These are phyloP conservation scores for Paramecium sexaurelia DNA, from an alignment of 73 alveolate genomes.

Conservation along the genomic window DNA sequence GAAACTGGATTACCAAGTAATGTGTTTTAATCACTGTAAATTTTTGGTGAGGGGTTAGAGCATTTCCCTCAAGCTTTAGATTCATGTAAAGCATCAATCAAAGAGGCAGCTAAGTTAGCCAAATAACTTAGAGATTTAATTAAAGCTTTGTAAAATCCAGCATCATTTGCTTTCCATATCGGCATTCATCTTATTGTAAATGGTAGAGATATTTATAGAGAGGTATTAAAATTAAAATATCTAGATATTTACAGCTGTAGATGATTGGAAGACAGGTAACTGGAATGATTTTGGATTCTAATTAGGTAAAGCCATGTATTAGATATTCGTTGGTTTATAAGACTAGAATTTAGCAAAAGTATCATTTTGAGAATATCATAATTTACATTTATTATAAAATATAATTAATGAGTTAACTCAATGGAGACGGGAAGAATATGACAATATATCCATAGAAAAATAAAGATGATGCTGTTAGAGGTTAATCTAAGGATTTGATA, in stretches of 20 bases:
- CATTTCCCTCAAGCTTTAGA: slow-evolving; percentile 25
- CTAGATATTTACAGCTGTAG: slow-evolving; percentile 27
- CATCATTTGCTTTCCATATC: slow-evolving; percentile 17
- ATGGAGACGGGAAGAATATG: no score
- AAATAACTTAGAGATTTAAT: background rate
- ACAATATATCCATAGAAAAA: no score
- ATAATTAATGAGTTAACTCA: no score
- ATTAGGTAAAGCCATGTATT: slow-evolving; percentile 37
- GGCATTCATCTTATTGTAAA: slow-evolving; percentile 31
- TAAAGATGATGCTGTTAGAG: no score
- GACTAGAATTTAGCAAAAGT: no score
- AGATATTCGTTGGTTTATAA: slow-evolving; percentile 4
- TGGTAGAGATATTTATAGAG: slow-evolving; percentile 24
- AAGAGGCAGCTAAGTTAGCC: background rate
- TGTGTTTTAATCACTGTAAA: background rate
- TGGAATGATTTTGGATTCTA: slow-evolving; percentile 52
- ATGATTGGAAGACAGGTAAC: slow-evolving; percentile 39
- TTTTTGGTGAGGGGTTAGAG: background rate
- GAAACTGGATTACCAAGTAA: background rate
- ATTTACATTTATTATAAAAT: no score
- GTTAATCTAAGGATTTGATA: no score
- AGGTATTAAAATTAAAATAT: background rate
- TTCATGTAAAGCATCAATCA: background rate
- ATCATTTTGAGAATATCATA: no score
- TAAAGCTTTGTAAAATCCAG: background rate